Evolutionary conservation across 805 yeast genomes (phyloP).

Genomic region (Starmerella potacharoeniae): DNA sequence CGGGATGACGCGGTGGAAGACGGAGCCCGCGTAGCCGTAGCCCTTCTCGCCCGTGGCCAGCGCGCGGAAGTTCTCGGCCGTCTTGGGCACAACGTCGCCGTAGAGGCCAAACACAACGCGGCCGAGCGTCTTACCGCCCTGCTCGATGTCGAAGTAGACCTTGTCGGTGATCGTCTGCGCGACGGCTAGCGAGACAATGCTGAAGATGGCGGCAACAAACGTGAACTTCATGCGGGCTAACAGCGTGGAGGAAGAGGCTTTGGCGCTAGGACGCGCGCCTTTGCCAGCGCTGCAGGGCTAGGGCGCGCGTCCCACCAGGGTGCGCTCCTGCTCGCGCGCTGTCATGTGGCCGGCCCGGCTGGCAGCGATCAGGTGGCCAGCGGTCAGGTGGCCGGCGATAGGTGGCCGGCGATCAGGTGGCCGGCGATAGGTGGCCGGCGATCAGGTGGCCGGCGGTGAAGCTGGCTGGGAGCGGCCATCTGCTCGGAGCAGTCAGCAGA

Average conservation of each 20-base stretch:
- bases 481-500: too few relatives aligned
- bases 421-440: too few relatives aligned
- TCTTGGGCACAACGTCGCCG: conserved; percentile 87
- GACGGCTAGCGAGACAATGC: conserved; percentile 13
- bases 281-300: too few relatives aligned
- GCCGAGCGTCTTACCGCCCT: conserved; percentile 68
- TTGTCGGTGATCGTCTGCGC: conserved; percentile 52
- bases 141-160: conserved; percentile 76
- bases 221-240: conserved; percentile 9
- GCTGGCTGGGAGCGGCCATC: too few relatives aligned
- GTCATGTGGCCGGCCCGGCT: too few relatives aligned
- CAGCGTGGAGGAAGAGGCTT: background rate
- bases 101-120: conserved; percentile 77
- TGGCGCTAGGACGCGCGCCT: too few relatives aligned
- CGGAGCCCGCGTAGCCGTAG: conserved; percentile 70
- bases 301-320: too few relatives aligned
- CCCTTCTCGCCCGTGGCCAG: conserved; percentile 93
- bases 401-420: too few relatives aligned
- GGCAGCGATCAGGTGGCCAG: too few relatives aligned
- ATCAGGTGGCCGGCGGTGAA: too few relatives aligned
- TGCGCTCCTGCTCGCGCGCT: too few relatives aligned
- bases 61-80: conserved; percentile 93
- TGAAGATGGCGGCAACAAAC: conserved; percentile 5
- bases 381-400: too few relatives aligned
- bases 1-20: conserved; percentile 96